Evolutionary conservation across 2,329 filamentous ascomycete species (phyloP).

Genomic region (Elsinoe batatas): DNA sequence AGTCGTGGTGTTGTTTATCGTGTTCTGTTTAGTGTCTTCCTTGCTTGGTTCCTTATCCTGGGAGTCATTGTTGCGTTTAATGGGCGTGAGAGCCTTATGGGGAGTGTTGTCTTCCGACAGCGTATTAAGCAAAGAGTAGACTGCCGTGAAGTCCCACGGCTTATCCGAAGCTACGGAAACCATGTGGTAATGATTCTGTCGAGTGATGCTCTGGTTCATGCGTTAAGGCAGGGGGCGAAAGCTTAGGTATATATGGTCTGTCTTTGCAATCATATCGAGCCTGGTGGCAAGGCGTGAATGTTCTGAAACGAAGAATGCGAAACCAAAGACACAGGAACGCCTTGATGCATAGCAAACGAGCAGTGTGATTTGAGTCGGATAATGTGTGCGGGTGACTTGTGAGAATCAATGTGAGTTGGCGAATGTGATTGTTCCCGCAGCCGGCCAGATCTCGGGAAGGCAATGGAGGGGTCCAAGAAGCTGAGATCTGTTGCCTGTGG

Average conservation of each 20-base stretch:
- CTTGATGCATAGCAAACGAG: constrained; percentile 4
- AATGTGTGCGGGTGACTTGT: background rate
- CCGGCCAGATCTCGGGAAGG: background rate
- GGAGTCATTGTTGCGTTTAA: constrained; percentile 12
- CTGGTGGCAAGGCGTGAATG: background rate
- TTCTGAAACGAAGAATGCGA: background rate
- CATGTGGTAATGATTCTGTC: constrained; percentile 19
- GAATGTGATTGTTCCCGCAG: background rate
- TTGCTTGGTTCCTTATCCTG: background rate
- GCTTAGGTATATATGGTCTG: background rate
- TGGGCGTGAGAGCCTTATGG: background rate
- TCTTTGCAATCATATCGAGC: background rate
- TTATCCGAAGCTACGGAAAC: constrained; percentile 25
- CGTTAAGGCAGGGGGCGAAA: background rate
- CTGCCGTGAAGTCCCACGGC: constrained; percentile 39
- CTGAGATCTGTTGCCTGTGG: background rate
- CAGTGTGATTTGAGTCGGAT: background rate
- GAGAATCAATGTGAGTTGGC: background rate
- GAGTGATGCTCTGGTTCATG: background rate
- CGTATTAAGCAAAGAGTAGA: constrained; percentile 33
- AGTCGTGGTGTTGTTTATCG: constrained; percentile 17
- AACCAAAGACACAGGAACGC: background rate
- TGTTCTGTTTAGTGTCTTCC: constrained; percentile 1
- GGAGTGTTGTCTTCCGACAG: constrained; percentile 15
- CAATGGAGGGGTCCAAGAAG: background rate